Percentiles rank a stretch among this genome's conserved stretches.
These are phyloP conservation scores for Wolfiporia cocos DNA, from an alignment of 1,284 basidiomycete genomes.

Conservation along the genomic window DNA sequence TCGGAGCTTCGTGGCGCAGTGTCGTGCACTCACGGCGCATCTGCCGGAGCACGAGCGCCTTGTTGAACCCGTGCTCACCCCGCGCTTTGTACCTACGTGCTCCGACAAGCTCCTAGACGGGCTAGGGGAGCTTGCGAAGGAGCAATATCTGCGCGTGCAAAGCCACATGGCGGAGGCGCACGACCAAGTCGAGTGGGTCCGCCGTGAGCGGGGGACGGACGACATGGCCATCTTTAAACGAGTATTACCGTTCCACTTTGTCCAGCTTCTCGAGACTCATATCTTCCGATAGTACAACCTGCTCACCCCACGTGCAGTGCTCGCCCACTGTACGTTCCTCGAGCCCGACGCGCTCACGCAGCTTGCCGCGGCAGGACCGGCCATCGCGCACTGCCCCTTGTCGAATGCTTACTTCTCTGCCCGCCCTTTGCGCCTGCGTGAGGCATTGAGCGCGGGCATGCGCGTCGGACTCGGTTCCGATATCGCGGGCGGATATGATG, in stretches of 20 bases:
- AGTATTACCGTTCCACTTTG: conserved; percentile 28
- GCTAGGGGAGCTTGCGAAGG: conserved; percentile 37
- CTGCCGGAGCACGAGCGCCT: conserved; percentile 42
- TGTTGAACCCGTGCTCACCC: conserved; percentile 61
- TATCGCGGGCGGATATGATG: conserved; percentile 76
- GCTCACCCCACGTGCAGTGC: conserved; percentile 58
- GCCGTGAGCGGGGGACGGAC: conserved; percentile 47
- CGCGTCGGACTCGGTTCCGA: conserved; percentile 80
- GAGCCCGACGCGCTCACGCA: conserved; percentile 40
- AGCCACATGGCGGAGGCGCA: conserved; percentile 57
- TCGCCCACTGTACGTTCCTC: conserved; percentile 85
- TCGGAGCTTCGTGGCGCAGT: conserved; percentile 47
- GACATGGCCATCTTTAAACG: conserved; percentile 72
- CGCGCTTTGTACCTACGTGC: conserved; percentile 78
- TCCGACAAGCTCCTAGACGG: conserved; percentile 56
- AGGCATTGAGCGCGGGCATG: conserved; percentile 59
- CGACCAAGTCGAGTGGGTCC: conserved; percentile 58
- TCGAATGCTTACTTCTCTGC: conserved; percentile 84
- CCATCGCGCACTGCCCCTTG: conserved; percentile 80
- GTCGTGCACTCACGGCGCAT: conserved; percentile 34
- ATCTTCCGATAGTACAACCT: conserved; percentile 41
- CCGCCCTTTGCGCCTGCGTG: conserved; percentile 65
- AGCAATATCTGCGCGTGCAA: conserved; percentile 27
- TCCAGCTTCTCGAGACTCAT: conserved; percentile 2
- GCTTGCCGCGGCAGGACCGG: conserved; percentile 46